These are phyloP conservation scores for Boletellus deceptivus DNA, from an alignment of 1,284 basidiomycete species.

Conservation along the genomic window DNA sequence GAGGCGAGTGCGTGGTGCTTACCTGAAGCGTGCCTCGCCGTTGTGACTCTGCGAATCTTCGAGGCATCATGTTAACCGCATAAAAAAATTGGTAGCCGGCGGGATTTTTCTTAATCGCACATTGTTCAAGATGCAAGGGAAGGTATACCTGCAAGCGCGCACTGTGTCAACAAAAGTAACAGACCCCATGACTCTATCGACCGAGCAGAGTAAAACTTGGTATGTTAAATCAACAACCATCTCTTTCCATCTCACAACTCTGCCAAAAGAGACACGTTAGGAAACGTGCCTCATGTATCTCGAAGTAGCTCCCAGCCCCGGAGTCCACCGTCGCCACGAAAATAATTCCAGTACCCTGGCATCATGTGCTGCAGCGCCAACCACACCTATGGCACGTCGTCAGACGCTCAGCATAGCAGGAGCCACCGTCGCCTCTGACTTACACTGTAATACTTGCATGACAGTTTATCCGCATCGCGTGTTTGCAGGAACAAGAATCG, in stretches of 20 bases:
- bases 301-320: constrained; percentile 16
- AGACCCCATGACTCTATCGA: too few relatives aligned
- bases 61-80: too few relatives aligned
- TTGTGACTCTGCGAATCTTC: too few relatives aligned
- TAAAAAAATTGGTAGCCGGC: too few relatives aligned
- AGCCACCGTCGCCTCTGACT: constrained; percentile 3
- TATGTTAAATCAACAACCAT: too few relatives aligned
- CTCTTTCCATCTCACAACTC: constrained; percentile 4
- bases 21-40: too few relatives aligned
- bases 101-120: too few relatives aligned
- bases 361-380: constrained; percentile 32
- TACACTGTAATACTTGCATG: constrained; percentile 36
- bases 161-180: too few relatives aligned
- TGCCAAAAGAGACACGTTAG: constrained; percentile 2
- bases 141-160: too few relatives aligned
- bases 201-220: background rate
- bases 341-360: constrained; percentile 34
- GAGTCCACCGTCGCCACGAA: constrained; percentile 14
- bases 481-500: constrained; percentile 27
- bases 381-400: constrained; percentile 27
- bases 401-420: background rate
- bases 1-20: too few relatives aligned
- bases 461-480: constrained; percentile 28
- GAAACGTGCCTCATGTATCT: constrained; percentile 15
- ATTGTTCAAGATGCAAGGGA: background rate